Evolutionary conservation across 1,284 basidiomycete genomes (phyloP), one percentile per base, ranked within the genome.

Genomic region (Sphaerobolus stellatus): DNA sequence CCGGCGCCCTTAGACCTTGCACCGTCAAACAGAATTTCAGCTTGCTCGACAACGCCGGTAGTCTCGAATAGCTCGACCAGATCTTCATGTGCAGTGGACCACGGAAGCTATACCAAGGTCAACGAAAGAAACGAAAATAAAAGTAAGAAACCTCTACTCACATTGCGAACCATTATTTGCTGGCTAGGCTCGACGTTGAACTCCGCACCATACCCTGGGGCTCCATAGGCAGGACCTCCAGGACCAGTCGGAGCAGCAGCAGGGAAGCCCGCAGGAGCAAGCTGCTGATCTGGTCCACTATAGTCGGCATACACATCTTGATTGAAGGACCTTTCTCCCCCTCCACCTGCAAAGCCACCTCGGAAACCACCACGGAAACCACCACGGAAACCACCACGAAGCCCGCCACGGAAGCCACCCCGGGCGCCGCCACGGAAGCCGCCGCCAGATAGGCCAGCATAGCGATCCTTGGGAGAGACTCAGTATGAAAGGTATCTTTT

Each of bases 71-170:
- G 75, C 73, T 99, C 96, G 24, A 98, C 95, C 28, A 99, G 76
- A 68, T 99, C 96, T 67, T 98, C 95, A 70, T 98, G 97, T n/a
- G 94, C 92, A 31, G 96, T 99, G 16, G 94, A 98, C 94, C 94
- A 98, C 1, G 96, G 96, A 18, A 99, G 75, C 94, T 98, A 63
- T 14, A 41, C 43, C 22, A 8, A 30, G 14, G 20, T 38, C 22
- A n/a, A n/a, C 16, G 33, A 31, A 22, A 30, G 11, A 36, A 22
- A 29, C 29, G 18, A 22, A 46, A 25, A 36, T 4, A 14, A 13
- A 22, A 16, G n/a, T 44, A 11, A 34, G 34, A 25, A 29, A 16
- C 14, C 22, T 40, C 25, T 6, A 84, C 94, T 73, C 70, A 95
- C 94, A 70, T 98, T 98, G 72, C 92, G 88, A 63, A 98, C 95